Base-by-base conservation (phyloP, 768 basidiomycete genomes). In the Asterophora lycoperdoides region DNA sequence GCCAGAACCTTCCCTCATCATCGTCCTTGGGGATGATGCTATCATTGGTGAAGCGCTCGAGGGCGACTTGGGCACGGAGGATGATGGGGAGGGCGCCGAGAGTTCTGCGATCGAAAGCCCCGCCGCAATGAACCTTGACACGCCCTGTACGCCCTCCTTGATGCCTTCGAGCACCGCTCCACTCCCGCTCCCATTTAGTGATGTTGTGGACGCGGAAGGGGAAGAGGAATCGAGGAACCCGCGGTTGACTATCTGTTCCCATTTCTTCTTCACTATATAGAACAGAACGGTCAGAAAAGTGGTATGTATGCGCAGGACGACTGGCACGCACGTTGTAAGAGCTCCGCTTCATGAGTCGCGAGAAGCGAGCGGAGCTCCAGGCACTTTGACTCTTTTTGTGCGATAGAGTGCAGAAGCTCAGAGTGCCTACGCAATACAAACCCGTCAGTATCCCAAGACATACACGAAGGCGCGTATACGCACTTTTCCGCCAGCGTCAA, bases 331-430 rank as follows among this genome's bases (percentile, higher is more conserved):
- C 82, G 67, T 61, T 86, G 78, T 0, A 76, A 61, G 2, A 92
- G 73, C 59, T 91, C 90, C 2, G 74, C 75, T 67, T 93, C 89
- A 55, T 91, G 86, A 11, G 67, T 60, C 7, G 76, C 74, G 2
- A 93, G 79, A 55, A 89, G 87, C 4, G 84, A 79, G 14, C 88
- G 81, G 37, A 92, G 72, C 49, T 93, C 89, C 34, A 92, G 77
- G 56, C 87, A 90, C 62, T 82, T 86, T 0, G 86, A 79, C 62
- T 92, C 90, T 55, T 92, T 91, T 66, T 90, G 88, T 0, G 90
- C 89, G 43, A 93, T 93, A 51, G 85, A 84, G 26, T 78, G 84
- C n/a, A 92, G 69, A 2, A 93, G 68, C 46, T 91, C 89, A 5
- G 84, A 80, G 57, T 93, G 87, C 59, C 90, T 92, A 53, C 19